Conservation (phyloP, 225 moss, liverwort and hornwort genomes). For the Bryum argenteum region DNA sequence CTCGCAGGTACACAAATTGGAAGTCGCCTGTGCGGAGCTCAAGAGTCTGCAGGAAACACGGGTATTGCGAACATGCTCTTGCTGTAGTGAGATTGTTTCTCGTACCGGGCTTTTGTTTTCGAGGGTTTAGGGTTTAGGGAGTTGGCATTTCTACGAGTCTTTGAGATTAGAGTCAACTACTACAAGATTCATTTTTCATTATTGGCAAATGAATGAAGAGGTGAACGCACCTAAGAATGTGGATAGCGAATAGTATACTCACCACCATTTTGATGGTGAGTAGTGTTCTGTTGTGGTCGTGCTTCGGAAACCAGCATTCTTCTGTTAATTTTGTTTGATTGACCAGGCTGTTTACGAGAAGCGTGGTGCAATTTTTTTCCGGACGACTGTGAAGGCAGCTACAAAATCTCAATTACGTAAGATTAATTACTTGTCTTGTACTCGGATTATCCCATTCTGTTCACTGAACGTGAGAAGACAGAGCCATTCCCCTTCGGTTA, state of each 20-base stretch:
- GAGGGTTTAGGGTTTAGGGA: slow-evolving; percentile 21
- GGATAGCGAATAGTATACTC: no score
- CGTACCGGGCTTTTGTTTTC: not conserved
- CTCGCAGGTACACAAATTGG: slow-evolving; percentile 69
- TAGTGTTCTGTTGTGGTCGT: no score
- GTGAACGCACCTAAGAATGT: not conserved
- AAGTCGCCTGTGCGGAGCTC: slow-evolving; percentile 75
- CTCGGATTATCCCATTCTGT: no score
- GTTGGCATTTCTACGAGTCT: not conserved
- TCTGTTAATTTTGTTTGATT: not conserved
- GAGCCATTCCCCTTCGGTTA: no score
- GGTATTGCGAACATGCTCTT: slow-evolving; percentile 43
- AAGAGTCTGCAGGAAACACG: slow-evolving; percentile 56
- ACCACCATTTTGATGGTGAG: no score
- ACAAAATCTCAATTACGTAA: slow-evolving; percentile 58
- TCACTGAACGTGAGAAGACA: no score
- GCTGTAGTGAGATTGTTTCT: not conserved
- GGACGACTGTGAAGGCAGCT: slow-evolving; percentile 46
- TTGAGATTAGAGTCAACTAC: not conserved
- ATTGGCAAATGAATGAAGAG: not conserved
- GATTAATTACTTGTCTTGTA: slow-evolving; percentile 18
- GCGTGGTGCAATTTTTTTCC: slow-evolving; percentile 59
- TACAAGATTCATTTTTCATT: not conserved
- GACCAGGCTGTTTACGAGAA: slow-evolving; percentile 60
- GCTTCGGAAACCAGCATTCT: not conserved